Evolutionary conservation across 108 stramenopile genomes (phyloP).

Genomic region (Skeletonema menzelii): DNA sequence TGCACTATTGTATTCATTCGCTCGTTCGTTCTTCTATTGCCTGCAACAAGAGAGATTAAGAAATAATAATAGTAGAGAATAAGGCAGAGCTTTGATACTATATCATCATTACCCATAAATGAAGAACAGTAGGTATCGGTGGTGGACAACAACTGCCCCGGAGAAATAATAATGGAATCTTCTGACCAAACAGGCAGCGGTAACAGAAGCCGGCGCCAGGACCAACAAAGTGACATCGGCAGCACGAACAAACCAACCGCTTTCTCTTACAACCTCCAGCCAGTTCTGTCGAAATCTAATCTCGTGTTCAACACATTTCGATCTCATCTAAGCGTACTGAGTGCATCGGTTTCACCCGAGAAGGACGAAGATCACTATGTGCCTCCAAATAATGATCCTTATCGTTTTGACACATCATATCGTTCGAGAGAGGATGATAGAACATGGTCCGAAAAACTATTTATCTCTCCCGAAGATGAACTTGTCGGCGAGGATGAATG

Average conservation of each 20-base stretch:
- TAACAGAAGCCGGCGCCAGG: neutral
- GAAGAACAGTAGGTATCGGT: neutral
- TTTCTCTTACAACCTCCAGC: neutral
- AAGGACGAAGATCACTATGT: neutral
- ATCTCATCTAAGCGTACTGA: neutral
- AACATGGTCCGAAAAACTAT: neutral
- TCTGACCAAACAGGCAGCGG: neutral
- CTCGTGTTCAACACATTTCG: neutral
- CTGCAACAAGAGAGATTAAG: too few relatives aligned
- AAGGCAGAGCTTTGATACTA: too few relatives aligned
- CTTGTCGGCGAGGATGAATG: neutral
- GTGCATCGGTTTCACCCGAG: neutral
- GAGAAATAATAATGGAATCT: neutral
- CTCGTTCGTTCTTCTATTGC: too few relatives aligned
- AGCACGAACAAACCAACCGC: neutral
- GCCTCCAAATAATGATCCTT: neutral
- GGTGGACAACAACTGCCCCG: neutral
- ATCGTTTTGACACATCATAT: neutral
- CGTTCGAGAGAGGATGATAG: neutral
- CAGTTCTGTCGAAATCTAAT: neutral
- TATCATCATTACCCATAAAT: too few relatives aligned
- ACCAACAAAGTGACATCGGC: neutral
- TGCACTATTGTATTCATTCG: too few relatives aligned
- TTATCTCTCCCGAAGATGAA: conserved; percentile 1
- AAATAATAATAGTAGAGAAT: too few relatives aligned